Base-by-base conservation (phyloP, 2,329 filamentous ascomycete species). In the Fulvia fulva region DNA sequence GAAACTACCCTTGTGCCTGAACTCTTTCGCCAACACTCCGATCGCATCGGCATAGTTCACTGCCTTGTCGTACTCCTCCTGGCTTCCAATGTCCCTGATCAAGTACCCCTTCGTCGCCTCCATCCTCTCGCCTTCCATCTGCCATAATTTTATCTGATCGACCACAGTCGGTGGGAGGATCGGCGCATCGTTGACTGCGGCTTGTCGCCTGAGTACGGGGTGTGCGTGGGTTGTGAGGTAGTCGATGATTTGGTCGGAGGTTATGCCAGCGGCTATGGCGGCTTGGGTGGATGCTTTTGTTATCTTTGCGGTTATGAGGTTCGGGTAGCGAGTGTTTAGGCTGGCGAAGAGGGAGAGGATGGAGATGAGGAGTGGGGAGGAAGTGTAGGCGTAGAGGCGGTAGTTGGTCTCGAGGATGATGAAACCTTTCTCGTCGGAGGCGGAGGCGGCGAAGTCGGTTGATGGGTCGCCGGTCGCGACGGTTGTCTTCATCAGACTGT, bases 351-450 rank as follows among this genome's bases (percentile, higher is more conserved):
- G 87, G 41, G 88, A 87, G 47, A 99, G 86, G 60, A 99, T 91
- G 55, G 91, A 91, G 64, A 97, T 99, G 74, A 97, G 93, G 0
- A 99, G 84, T 0, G 92, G 90, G 0, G 91, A 96, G 32, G 89
- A 88, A 6, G 95, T 97, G 78, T 99, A 99, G 30, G 94, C 94
- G 77, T 99, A 99, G 66, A 99, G 78, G 25, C 94, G 89, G 78
- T 97, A 97, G 77, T 99, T 99, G 8, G 94, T 99, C 78, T 99
- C 94, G 65, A 99, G 85, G 68, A 99, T 92, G 71, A 99, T 91
- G 77, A 91, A 94, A 62, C 92, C 92, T 68, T 87, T 86, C 51
- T 82, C 78, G 53, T 74, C 69, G 9, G 47, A 50, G 1, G 74
- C 67, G 23, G 74, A 75, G 64, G 66, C 65, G 49, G 57, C 70